Evolutionary conservation across 1,284 basidiomycete genomes (phyloP), one percentile per base, ranked within the genome.

Genomic region (Fomitopsis palustris): DNA sequence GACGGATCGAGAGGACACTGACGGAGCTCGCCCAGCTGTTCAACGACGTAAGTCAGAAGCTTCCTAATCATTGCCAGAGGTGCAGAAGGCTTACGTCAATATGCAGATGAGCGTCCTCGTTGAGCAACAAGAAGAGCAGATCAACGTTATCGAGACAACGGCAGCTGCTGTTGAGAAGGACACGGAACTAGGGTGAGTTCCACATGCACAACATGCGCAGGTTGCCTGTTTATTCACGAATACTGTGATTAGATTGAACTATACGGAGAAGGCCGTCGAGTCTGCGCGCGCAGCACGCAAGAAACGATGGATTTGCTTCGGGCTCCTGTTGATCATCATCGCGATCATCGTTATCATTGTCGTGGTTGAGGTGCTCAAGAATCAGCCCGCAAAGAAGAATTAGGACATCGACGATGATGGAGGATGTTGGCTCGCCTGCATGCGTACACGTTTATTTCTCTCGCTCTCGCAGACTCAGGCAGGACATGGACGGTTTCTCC

Each of bases 11-110:
- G 74, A 84, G 84, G 75, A 98, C 95, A 8, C 79, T 99, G 56
- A 87, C 87, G 16, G 96, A 99, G 74, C 84, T 99, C 42, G 95
- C 95, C 5, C 94, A 98, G 71, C 81, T 99, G 66, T 98, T 98
- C 80, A 93, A 95, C 71, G 96, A 99, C 71, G 90, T 90, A 54
- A 53, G 85, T 75, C 1, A 6, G n/a, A n/a, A n/a, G n/a, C n/a
- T 21, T 4, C 1, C 9, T 29, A 3, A 29, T 42, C 5, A 16
- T 33, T 47, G 38, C 56, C 23, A 29, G 17, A 53, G 19, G 45
- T 31, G 10, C 9, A 33, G 21, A 12, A 47, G 35, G 27, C 41
- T 53, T 23, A 58, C 29, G 8, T 14, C n/a, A 21, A 45, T 49
- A 58, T 64, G 19, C 57, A 92, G 89, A 93, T 95, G 87, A 87